Evolutionary conservation across 2,329 filamentous ascomycete species (phyloP).

Genomic region (Beauveria brongniartii): DNA sequence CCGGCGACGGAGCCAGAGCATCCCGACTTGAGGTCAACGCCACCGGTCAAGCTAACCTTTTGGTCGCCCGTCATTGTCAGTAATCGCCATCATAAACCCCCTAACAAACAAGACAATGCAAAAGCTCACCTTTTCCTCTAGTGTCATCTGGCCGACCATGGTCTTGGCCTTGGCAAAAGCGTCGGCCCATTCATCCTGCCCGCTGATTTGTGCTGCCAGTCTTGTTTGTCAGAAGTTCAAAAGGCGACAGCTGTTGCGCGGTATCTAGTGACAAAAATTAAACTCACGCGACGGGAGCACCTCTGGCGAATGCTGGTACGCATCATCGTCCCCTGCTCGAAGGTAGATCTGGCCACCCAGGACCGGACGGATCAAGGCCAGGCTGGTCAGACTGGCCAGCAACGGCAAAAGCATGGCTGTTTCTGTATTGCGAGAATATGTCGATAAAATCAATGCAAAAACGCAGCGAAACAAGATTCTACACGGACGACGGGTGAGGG

Average conservation of each 20-base stretch:
- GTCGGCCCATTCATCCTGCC: conserved; percentile 39
- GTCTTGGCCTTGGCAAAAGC: conserved; percentile 50
- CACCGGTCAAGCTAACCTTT: conserved; percentile 33
- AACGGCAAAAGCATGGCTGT: not conserved
- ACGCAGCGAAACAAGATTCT: not conserved
- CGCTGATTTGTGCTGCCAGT: conserved; percentile 23
- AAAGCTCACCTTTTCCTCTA: conserved; percentile 49
- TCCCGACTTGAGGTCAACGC: conserved; percentile 44
- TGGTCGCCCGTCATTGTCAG: not conserved
- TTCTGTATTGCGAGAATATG: not conserved
- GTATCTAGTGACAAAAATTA: too few species aligned
- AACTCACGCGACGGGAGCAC: conserved; percentile 8
- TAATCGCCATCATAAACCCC: not conserved
- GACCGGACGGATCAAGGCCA: not conserved
- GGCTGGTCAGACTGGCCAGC: not conserved
- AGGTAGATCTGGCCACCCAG: not conserved
- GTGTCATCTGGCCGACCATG: conserved; percentile 53
- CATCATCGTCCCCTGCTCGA: not conserved
- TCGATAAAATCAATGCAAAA: not conserved
- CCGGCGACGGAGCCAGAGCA: conserved; percentile 39
- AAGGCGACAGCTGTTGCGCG: not conserved
- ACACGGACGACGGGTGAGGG: not conserved
- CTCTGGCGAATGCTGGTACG: not conserved
- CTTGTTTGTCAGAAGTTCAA: not conserved
- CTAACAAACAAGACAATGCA: not conserved